Evolutionary conservation across 2,329 filamentous ascomycete species (phyloP).

Genomic region (Ciborinia camelliae): DNA sequence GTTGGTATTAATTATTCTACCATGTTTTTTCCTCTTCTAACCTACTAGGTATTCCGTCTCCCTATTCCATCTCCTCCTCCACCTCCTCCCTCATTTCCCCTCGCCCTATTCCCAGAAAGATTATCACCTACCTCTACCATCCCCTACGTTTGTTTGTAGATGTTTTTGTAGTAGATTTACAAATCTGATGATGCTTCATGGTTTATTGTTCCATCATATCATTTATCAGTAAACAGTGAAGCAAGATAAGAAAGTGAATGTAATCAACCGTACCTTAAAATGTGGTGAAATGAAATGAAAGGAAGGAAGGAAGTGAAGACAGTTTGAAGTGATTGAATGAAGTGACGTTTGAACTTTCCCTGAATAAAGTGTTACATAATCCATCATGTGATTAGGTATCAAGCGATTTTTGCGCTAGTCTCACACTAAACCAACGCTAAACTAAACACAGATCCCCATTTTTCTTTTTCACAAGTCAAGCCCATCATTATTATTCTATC

Average conservation of each 20-base stretch:
- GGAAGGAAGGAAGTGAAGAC: not conserved
- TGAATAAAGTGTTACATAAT: not conserved
- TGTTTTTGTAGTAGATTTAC: no score
- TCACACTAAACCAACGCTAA: not conserved
- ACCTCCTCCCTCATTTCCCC: no score
- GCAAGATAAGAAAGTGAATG: not conserved
- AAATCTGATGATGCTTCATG: no score
- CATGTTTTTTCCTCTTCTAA: no score
- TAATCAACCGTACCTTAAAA: no score
- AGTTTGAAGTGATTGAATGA: not conserved
- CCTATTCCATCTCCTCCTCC: no score
- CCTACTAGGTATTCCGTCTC: no score
- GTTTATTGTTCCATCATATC: no score
- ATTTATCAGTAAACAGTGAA: not conserved
- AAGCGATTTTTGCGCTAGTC: not conserved
- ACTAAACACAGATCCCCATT: not conserved
- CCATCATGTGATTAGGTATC: not conserved
- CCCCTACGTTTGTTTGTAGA: no score
- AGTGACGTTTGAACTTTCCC: not conserved
- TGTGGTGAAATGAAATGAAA: not conserved
- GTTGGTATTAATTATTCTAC: not conserved
- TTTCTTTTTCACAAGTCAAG: slow-evolving; percentile 5
- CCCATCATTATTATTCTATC: slow-evolving; percentile 2
- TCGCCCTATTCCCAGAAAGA: no score
- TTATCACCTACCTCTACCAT: no score